Evolutionary conservation across 78 protist genomes (phyloP), one percentile per base, ranked within the genome.

Genomic region (Cavenderia fasciculata): DNA sequence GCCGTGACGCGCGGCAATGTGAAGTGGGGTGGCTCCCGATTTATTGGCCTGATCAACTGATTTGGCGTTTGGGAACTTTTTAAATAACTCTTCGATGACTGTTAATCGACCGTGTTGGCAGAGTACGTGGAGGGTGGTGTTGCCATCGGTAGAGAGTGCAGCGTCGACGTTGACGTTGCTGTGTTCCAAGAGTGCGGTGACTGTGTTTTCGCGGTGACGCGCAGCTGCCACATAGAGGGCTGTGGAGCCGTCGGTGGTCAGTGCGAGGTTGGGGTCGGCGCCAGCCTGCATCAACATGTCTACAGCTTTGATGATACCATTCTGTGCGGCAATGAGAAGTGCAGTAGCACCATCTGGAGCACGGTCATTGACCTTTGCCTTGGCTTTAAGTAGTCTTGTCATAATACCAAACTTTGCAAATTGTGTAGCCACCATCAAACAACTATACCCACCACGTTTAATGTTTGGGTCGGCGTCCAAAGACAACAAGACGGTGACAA

Each of bases 1-100:
- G 29, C 90, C 90, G 54, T 82, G 90, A 40, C 90, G 43, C 4
- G 90, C 90, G 21, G 90, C 90, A n/a, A 57, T 66, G 21, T 44
- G 71, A 2, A 82, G 43, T 19, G 90, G 78, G 1, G 90, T 68
- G 6, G 47, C 11, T 21, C 76, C 78, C 51, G n/a, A 57, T 41
- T 66, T 54, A 34, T 38, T 52, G 8, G 41, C 68, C 38, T 23
- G 19, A 68, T 82, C 65, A 2, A 56, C 14, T 36, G 29, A 8
- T 31, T 46, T 82, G 1, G 31, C 27, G 4, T 21, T n/a, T 49
- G 66, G 41, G 51, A 61, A 63, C 5, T 44, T 14, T 19, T 51
- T 4, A 23, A 68, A 57, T 0, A 82, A 25, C 10, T 52, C 62
- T n/a, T 65, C 46, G 0, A 82, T 56, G 2, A 46, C 8, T 4